These are phyloP conservation scores for Russula dissimulans DNA, from an alignment of 768 basidiomycete genomes.

Conservation along the genomic window DNA sequence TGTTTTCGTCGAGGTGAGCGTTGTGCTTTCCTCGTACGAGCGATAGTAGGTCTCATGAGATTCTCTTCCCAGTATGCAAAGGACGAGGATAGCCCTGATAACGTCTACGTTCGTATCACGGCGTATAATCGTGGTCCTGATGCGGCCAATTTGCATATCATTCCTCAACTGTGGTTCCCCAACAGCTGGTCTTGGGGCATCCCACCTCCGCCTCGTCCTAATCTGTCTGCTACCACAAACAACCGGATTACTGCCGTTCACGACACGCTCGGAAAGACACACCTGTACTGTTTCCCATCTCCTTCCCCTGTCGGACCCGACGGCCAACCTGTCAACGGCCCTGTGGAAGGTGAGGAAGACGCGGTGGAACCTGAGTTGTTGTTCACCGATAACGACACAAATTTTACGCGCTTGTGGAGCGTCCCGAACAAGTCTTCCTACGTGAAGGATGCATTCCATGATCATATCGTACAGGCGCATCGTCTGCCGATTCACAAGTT, in stretches of 20 bases:
- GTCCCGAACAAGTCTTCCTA: constrained; percentile 75
- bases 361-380: constrained; percentile 75
- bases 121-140: constrained; percentile 96
- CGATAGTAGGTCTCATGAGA: not conserved
- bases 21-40: not conserved
- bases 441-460: constrained; percentile 97
- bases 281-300: constrained; percentile 84
- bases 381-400: constrained; percentile 97
- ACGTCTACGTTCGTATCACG: constrained; percentile 87
- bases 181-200: constrained; percentile 97
- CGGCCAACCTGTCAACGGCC: constrained; percentile 39
- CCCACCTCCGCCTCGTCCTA: constrained; percentile 57
- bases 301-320: constrained; percentile 80
- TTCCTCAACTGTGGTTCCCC: constrained; percentile 95
- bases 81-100: constrained; percentile 86
- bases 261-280: constrained; percentile 60
- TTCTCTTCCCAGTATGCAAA: constrained; percentile 73
- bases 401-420: constrained; percentile 84
- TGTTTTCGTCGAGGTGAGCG: constrained; percentile 86
- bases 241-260: constrained; percentile 66
- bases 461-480: constrained; percentile 87
- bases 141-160: constrained; percentile 83
- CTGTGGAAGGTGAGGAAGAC: constrained; percentile 54
- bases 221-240: constrained; percentile 45
- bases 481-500: constrained; percentile 40